These are phyloP conservation scores for Chionographis japonica DNA, from an alignment of 106 monocot genomes.

Conservation along the genomic window DNA sequence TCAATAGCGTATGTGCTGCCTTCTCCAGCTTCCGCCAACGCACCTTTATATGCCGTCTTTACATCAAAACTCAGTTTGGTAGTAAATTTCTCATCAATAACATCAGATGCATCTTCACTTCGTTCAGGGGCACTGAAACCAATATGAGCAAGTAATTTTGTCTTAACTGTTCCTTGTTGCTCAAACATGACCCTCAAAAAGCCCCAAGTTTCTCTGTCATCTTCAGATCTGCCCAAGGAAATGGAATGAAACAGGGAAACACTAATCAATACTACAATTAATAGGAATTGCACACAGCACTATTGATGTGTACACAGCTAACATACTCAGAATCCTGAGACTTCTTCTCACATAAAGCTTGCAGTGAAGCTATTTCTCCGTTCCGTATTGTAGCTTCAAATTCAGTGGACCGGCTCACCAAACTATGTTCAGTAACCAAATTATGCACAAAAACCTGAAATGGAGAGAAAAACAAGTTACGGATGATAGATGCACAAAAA, in stretches of 20 bases:
- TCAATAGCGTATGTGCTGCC: constrained; percentile 51
- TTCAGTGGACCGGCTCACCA: constrained; percentile 86
- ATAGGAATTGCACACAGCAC: no score
- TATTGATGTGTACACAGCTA: background rate
- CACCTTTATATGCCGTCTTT: constrained; percentile 6
- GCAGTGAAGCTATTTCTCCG: constrained; percentile 70
- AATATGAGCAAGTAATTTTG: constrained; percentile 84
- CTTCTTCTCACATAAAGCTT: constrained; percentile 78
- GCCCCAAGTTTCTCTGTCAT: constrained; percentile 87
- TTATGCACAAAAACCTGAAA: constrained; percentile 77
- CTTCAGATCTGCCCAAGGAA: constrained; percentile 51
- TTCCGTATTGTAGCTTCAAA: constrained; percentile 74
- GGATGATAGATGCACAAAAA: constrained; percentile 7
- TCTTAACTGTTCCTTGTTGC: constrained; percentile 85
- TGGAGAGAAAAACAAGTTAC: constrained; percentile 4
- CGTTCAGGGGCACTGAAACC: constrained; percentile 65
- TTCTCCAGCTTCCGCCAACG: constrained; percentile 12
- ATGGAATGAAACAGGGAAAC: constrained; percentile 3
- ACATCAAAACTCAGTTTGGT: constrained; percentile 42
- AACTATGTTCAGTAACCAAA: constrained; percentile 80
- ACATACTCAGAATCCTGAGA: constrained; percentile 72
- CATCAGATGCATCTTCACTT: constrained; percentile 32
- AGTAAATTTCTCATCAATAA: constrained; percentile 32
- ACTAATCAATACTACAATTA: background rate
- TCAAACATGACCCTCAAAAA: constrained; percentile 99